Percentiles rank a stretch among this genome's conserved stretches.
These are phyloP conservation scores for Neurospora sp. DNA, from an alignment of 495 filamentous ascomycete species.

Conservation along the genomic window DNA sequence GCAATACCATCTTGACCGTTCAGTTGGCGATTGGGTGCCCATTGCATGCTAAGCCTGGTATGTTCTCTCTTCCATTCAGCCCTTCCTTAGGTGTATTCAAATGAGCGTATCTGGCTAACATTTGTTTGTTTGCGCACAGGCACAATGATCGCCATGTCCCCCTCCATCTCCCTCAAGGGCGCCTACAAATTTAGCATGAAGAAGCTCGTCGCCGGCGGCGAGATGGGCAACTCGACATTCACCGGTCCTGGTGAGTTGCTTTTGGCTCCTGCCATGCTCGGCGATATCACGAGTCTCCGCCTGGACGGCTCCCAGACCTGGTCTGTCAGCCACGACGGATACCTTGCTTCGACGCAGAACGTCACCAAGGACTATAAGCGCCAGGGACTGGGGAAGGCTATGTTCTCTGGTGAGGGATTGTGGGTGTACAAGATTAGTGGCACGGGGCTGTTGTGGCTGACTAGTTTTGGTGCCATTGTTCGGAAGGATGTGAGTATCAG, in stretches of 20 bases:
- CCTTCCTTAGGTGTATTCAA: neutral
- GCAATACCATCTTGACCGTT: constrained; percentile 79
- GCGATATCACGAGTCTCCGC: constrained; percentile 76
- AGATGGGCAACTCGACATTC: constrained; percentile 69
- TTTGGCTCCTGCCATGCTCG: constrained; percentile 67
- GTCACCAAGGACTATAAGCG: constrained; percentile 74
- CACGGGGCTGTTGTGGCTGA: constrained; percentile 72
- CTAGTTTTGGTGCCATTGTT: constrained; percentile 90
- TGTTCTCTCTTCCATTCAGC: constrained; percentile 1
- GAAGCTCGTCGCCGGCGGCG: constrained; percentile 72
- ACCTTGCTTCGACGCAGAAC: constrained; percentile 67
- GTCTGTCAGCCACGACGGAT: constrained; percentile 74
- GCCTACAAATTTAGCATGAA: constrained; percentile 71
- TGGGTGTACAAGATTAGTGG: constrained; percentile 85
- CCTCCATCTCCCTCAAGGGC: constrained; percentile 74
- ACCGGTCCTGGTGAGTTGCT: constrained; percentile 89
- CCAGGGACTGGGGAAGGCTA: constrained; percentile 79
- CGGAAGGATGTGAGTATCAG: constrained; percentile 74
- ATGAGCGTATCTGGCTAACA: neutral
- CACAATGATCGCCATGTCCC: constrained; percentile 91
- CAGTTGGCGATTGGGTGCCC: constrained; percentile 88
- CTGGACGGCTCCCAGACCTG: constrained; percentile 60
- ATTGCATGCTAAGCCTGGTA: constrained; percentile 69
- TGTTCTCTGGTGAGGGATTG: constrained; percentile 88
- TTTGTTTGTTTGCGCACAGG: constrained; percentile 31